Evolutionary conservation across 1,139 yeast genomes (phyloP).

Genomic region (Geotrichum citri-aurantii): DNA sequence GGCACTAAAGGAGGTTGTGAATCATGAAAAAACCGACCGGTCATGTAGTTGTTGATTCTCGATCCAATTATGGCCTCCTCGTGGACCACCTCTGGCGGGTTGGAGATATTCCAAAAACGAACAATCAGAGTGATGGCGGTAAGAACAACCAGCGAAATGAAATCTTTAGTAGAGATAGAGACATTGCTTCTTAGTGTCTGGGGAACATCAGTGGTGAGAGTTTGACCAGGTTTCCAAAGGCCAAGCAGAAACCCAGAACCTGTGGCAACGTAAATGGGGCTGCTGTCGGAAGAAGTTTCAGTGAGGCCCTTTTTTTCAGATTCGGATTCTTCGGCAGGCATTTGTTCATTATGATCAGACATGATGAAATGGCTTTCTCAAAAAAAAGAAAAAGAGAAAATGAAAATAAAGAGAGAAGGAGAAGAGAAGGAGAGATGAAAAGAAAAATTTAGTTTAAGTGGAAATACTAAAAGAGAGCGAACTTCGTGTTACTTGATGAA

Average conservation of each 20-base stretch:
- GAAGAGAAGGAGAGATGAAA: not conserved
- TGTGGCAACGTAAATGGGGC: conserved; percentile 18
- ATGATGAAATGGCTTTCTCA: not conserved
- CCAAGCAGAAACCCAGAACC: conserved; percentile 29
- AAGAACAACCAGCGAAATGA: conserved; percentile 13
- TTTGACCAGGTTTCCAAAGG: conserved; percentile 25
- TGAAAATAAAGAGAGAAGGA: no score
- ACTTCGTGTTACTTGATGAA: not conserved
- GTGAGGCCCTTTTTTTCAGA: not conserved
- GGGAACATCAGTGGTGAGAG: conserved; percentile 18
- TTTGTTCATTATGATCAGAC: not conserved
- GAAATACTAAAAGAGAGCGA: not conserved
- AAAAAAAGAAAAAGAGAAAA: no score
- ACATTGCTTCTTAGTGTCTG: conserved; percentile 3
- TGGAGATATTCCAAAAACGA: conserved; percentile 22
- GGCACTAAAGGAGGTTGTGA: conserved; percentile 59
- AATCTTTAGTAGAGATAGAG: conserved; percentile 11
- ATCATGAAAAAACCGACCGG: conserved; percentile 52
- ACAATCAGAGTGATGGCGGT: conserved; percentile 15
- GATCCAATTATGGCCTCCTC: conserved; percentile 56
- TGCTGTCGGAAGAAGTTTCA: no score
- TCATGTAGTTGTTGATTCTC: conserved; percentile 47
- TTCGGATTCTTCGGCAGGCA: not conserved
- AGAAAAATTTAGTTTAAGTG: not conserved
- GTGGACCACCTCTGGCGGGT: conserved; percentile 41